These are phyloP conservation scores for Geotrichum restrictum DNA, from an alignment of 1,139 yeast species.

Conservation along the genomic window DNA sequence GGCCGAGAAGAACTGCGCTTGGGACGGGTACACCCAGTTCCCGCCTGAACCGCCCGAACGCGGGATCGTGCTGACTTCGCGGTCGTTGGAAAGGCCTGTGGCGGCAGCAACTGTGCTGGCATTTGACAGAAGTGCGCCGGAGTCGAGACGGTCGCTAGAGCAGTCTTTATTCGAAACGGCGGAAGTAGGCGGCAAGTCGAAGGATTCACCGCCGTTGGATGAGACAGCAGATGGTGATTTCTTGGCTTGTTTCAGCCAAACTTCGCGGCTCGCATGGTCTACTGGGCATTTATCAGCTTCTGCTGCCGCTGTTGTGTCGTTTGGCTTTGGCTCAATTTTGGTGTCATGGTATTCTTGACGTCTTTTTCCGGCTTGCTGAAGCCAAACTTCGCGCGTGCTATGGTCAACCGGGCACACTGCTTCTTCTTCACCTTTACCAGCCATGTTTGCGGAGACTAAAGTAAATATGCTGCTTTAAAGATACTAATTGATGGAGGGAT, in stretches of 20 bases:
- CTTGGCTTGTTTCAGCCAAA: conserved; percentile 48
- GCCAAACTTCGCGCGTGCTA: conserved; percentile 23
- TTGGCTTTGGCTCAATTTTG: conserved; percentile 1
- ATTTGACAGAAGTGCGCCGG: conserved; percentile 27
- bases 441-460: too few relatives aligned
- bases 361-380: conserved; percentile 9
- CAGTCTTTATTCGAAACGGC: conserved; percentile 25
- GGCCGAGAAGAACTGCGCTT: conserved; percentile 90
- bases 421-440: conserved; percentile 7
- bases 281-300: conserved; percentile 35
- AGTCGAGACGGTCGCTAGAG: conserved; percentile 35
- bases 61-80: conserved; percentile 83
- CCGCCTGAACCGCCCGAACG: conserved; percentile 53
- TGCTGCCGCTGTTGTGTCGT: too few relatives aligned
- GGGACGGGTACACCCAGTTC: conserved; percentile 95
- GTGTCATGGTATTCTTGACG: conserved; percentile 8
- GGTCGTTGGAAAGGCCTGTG: conserved; percentile 42
- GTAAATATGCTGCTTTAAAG: too few relatives aligned
- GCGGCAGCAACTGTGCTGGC: conserved; percentile 41
- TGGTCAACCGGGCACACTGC: conserved; percentile 24
- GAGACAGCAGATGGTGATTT: conserved; percentile 2
- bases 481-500: not conserved
- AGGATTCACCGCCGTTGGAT: conserved; percentile 24
- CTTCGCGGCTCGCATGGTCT: conserved; percentile 43
- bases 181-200: conserved; percentile 5